A percentile compares a stretch with the other conserved stretches of the same genome.
phyloP scores from a whole-genome alignment of 2,329 filamentous ascomycete genomes.

The Microdochium nivale region DNA sequence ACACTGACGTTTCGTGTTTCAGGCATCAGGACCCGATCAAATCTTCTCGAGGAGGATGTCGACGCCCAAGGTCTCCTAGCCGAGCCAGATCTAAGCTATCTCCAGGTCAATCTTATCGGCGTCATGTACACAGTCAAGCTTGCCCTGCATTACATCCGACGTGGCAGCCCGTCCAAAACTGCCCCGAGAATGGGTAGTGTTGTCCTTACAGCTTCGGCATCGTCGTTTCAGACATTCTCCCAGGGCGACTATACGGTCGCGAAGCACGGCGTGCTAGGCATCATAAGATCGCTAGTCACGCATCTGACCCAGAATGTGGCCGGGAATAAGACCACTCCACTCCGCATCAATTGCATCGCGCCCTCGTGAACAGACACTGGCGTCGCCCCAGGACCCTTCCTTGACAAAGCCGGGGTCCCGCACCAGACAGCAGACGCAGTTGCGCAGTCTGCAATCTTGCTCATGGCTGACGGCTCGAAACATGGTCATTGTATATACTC shows the following conservation, averaged over 20 bases:
- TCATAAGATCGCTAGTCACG: slow-evolving; percentile 36
- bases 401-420: not conserved
- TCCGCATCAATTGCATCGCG: slow-evolving; percentile 47
- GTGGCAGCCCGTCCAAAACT: not conserved
- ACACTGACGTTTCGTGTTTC: not conserved
- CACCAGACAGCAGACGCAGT: not conserved
- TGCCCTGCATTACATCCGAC: slow-evolving; percentile 22
- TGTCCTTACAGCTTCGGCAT: not conserved
- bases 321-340: slow-evolving; percentile 20
- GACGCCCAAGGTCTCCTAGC: not conserved
- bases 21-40: not conserved
- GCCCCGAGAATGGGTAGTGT: not conserved
- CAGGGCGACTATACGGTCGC: slow-evolving; percentile 12
- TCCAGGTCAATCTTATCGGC: not conserved
- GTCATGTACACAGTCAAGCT: not conserved
- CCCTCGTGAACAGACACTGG: slow-evolving; percentile 46
- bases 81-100: slow-evolving; percentile 2
- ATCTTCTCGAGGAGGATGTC: not conserved
- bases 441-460: not conserved
- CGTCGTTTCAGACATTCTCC: not conserved
- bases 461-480: not conserved
- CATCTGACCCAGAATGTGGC: slow-evolving; percentile 21
- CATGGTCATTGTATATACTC: not conserved
- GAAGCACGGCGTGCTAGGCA: slow-evolving; percentile 47
- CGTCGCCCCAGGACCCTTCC: slow-evolving; percentile 27